phyloP scores from a whole-genome alignment of 163 green algal genomes.

The Scenedesmus sp. region DNA sequence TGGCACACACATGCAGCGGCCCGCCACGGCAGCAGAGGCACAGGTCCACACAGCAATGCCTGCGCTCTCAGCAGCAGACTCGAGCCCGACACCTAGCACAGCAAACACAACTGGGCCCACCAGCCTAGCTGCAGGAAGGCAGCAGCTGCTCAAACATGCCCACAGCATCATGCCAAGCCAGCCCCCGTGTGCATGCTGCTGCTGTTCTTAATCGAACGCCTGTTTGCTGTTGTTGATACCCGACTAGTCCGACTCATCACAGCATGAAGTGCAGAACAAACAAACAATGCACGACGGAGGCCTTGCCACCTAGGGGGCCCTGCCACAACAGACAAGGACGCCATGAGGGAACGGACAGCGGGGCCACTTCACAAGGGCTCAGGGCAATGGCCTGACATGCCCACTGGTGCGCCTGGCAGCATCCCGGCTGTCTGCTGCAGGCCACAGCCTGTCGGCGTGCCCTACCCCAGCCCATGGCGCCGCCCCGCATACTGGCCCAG shows the following conservation, averaged over 20 bases:
- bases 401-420: background rate
- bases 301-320: too few species aligned
- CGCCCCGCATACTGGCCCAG: background rate
- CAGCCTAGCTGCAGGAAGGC: background rate
- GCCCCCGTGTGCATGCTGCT: background rate
- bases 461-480: background rate
- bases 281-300: background rate
- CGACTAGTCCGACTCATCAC: background rate
- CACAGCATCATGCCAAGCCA: background rate
- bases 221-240: background rate
- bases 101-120: background rate
- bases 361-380: background rate
- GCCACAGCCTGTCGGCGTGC: background rate
- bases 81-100: background rate
- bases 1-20: background rate
- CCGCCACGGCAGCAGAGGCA: background rate
- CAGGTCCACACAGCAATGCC: background rate
- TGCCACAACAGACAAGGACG: background rate
- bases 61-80: background rate
- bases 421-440: background rate
- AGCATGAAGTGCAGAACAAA: background rate
- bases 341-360: background rate
- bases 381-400: background rate
- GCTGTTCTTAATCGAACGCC: background rate
- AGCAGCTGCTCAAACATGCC: background rate